phyloP scores from a whole-genome alignment of 1,139 yeast genomes.

The Hanseniaspora gamundiae region DNA sequence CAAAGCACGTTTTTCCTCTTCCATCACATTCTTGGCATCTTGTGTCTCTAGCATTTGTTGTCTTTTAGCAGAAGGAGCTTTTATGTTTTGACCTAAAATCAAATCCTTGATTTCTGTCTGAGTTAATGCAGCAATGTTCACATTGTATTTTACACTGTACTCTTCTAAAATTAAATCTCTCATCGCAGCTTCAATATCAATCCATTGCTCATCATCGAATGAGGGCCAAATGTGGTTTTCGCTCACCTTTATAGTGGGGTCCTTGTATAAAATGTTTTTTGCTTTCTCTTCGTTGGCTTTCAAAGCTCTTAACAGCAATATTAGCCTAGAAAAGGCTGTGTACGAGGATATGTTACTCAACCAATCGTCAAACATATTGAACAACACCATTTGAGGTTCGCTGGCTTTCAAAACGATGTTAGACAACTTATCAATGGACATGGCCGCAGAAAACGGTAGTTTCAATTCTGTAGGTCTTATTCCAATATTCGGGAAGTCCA shows the following conservation, averaged over 20 bases:
- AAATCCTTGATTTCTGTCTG: conserved; percentile 90
- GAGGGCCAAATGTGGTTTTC: conserved; percentile 93
- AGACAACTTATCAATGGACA: conserved; percentile 70
- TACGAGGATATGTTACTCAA: conserved; percentile 67
- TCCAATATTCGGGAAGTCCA: conserved; percentile 88
- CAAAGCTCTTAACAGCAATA: conserved; percentile 68
- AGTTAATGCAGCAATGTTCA: conserved; percentile 76
- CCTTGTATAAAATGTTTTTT: conserved; percentile 66
- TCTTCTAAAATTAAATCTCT: conserved; percentile 81
- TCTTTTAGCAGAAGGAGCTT: conserved; percentile 77
- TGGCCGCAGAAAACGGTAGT: conserved; percentile 79
- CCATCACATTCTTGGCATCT: conserved; percentile 29
- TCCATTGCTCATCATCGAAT: conserved; percentile 82
- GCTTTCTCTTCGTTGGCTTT: conserved; percentile 70
- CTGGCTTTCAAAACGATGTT: conserved; percentile 76
- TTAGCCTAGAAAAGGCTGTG: conserved; percentile 85
- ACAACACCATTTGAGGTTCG: conserved; percentile 86
- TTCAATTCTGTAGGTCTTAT: conserved; percentile 83
- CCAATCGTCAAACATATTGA: conserved; percentile 95
- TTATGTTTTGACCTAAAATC: conserved; percentile 86
- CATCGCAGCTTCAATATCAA: conserved; percentile 71
- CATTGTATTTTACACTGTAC: conserved; percentile 75
- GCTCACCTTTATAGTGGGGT: conserved; percentile 52
- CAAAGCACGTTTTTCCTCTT: conserved; percentile 21
- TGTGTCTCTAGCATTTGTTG: conserved; percentile 75